Conservation (phyloP, 2,329 filamentous ascomycete species). For the Onygenales sp. region DNA sequence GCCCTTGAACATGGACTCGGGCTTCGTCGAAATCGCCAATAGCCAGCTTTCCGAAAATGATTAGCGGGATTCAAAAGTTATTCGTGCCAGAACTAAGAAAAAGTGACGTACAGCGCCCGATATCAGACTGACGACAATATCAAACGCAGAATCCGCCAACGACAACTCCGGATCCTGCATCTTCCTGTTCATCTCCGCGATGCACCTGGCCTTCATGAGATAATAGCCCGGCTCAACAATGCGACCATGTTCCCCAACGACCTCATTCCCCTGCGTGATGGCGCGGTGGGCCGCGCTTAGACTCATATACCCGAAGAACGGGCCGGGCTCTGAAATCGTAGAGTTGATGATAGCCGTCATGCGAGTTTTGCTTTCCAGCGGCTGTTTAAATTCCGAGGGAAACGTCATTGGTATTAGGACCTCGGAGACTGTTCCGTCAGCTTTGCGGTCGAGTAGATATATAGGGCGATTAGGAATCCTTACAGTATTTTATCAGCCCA, state of each 20-base stretch:
- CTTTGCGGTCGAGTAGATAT: not conserved
- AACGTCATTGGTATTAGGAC: constrained; percentile 32
- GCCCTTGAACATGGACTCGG: constrained; percentile 28
- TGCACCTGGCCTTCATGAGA: constrained; percentile 28
- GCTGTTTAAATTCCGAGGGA: constrained; percentile 21
- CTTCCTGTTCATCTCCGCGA: constrained; percentile 24
- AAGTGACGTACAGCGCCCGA: constrained; percentile 23
- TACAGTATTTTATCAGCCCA: constrained; percentile 25
- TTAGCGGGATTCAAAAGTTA: not conserved
- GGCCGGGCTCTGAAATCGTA: constrained; percentile 26
- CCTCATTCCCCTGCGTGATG: constrained; percentile 19
- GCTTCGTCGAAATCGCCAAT: constrained; percentile 30
- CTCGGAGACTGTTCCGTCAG: constrained; percentile 18
- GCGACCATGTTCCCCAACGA: constrained; percentile 13
- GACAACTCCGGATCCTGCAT: constrained; percentile 18
- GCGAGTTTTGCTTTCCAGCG: constrained; percentile 14
- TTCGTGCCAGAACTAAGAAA: not conserved
- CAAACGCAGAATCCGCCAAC: constrained; percentile 25
- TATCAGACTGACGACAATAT: constrained; percentile 29
- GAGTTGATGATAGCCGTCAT: constrained; percentile 22
- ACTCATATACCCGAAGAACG: constrained; percentile 31
- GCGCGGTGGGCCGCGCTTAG: constrained; percentile 32
- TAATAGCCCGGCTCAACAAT: constrained; percentile 28
- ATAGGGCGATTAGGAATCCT: constrained; percentile 8
- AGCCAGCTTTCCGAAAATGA: constrained; percentile 19